Evolutionary conservation across 805 yeast species (phyloP).

Genomic region (Starmerella etchellsii): DNA sequence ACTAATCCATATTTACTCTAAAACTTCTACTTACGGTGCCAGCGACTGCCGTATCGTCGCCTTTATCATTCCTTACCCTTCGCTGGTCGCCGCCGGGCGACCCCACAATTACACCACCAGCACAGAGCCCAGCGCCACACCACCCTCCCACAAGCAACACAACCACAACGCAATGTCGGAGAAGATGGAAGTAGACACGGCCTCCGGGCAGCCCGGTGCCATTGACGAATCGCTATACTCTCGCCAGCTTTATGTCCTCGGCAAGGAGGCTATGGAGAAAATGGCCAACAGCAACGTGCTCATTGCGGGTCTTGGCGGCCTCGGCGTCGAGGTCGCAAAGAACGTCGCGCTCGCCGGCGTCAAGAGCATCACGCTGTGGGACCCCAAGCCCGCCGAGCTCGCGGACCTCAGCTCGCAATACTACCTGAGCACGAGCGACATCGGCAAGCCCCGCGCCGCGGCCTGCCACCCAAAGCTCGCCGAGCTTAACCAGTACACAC

Average conservation of each 20-base stretch:
- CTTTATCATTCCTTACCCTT: too few species aligned
- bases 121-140: too few species aligned
- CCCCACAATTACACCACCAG: too few species aligned
- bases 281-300: constrained; percentile 92
- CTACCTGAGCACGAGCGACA: constrained; percentile 55
- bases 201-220: background rate
- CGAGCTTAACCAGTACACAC: constrained; percentile 84
- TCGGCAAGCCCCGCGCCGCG: constrained; percentile 67
- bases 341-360: constrained; percentile 96
- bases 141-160: too few species aligned
- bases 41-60: too few species aligned
- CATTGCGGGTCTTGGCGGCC: constrained; percentile 77
- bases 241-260: constrained; percentile 86
- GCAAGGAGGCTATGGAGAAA: constrained; percentile 95
- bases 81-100: too few species aligned
- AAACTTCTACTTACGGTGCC: too few species aligned
- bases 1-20: too few species aligned
- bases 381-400: constrained; percentile 54
- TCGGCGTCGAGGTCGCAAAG: constrained; percentile 93
- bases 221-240: constrained; percentile 94
- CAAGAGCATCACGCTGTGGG: constrained; percentile 74
- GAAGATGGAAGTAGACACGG: constrained; percentile 3
- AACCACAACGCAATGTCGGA: constrained; percentile 2
- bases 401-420: constrained; percentile 81
- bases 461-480: constrained; percentile 56